These are phyloP conservation scores for Trichoderma hamatum DNA, from an alignment of 2,329 filamentous ascomycete species.

Conservation along the genomic window DNA sequence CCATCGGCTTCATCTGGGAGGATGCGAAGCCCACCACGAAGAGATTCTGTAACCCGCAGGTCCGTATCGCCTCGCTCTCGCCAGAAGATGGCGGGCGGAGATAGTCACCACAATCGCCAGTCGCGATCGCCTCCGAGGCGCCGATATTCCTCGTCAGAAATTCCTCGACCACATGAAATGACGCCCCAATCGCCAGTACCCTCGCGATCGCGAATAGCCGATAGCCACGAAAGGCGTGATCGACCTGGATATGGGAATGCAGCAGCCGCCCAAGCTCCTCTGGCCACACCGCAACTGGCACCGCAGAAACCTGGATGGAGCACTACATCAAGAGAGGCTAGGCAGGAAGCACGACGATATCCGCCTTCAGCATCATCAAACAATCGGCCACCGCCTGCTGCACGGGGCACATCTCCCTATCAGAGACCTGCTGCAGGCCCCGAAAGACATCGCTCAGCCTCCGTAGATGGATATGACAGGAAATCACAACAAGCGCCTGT, in stretches of 20 bases:
- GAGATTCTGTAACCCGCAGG: slow-evolving; percentile 16
- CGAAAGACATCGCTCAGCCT: slow-evolving; percentile 13
- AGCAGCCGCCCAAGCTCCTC: slow-evolving; percentile 1
- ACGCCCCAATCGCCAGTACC: slow-evolving; percentile 3
- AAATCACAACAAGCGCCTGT: slow-evolving; percentile 11
- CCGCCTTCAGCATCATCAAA: slow-evolving; percentile 29
- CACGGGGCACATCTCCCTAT: slow-evolving; percentile 16
- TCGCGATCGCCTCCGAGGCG: slow-evolving; percentile 21
- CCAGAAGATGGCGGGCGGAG: slow-evolving; percentile 4
- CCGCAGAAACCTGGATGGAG: slow-evolving; percentile 1
- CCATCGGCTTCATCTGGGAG: slow-evolving; percentile 12
- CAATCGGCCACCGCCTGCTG: slow-evolving; percentile 28
- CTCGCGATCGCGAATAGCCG: background rate
- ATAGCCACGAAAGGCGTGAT: slow-evolving; percentile 5
- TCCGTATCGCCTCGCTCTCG: slow-evolving; percentile 25
- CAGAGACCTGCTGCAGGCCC: slow-evolving; percentile 3
- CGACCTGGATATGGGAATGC: slow-evolving; percentile 1
- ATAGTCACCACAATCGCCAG: background rate
- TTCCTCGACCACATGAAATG: background rate
- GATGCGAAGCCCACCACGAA: slow-evolving; percentile 18
- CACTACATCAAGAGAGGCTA: slow-evolving; percentile 9
- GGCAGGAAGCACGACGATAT: slow-evolving; percentile 12
- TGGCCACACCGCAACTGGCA: background rate
- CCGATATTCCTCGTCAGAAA: slow-evolving; percentile 24
- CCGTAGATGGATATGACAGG: slow-evolving; percentile 5